Base-by-base conservation (phyloP, 768 basidiomycete genomes). In the Podaxis sp. region DNA sequence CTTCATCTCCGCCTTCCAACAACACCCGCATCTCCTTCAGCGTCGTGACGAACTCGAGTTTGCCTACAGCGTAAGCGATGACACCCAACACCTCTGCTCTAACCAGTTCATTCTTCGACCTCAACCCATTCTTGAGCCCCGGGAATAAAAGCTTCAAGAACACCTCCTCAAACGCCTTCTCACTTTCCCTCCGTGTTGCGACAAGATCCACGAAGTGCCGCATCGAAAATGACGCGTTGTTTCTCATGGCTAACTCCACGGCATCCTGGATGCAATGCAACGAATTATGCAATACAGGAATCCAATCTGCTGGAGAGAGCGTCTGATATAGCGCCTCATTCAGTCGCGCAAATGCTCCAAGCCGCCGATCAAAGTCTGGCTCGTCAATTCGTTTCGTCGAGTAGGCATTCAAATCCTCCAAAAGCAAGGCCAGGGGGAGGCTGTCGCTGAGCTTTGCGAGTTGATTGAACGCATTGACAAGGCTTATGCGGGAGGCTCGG, bases 241-340 rank as follows among this genome's bases (percentile, higher is more conserved):
- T 92, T 22, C 96, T 84, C 52, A 98, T 84, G 0, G 93, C 88
- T 48, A 99, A 77, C 72, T 99, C 97, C 12, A 88, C 87, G 0
- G 90, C 84, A 71, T 99, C 95, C 71, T 96, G 95, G 53, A 98
- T 84, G 77, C 87, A 93, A 76, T 86, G 84, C 12, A 98, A 78
- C 76, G 88, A 84, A 72, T 93, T 95, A 77, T 92, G 86, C 2
- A 97, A 73, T 52, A 98, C 63, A 1, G 95, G 91, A 26, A 90
- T 72, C 97, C 96, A 99, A 33, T 90, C 82, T 0, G 77, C 71
- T 2, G 76, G 72, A 0, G 84, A 79, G 2, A 95, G 70, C 0
- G 77, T 73, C 54, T 70, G 66, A 70, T 89, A 84, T 17, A 82
- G 59, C 0, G 72, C 76, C 64, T 95, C 94, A 72, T 95, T 96